A percentile compares a stretch with the other conserved stretches of the same genome.
Conservation (phyloP, 352 stramenopile genomes). For the Globisporangium perplexum region DNA sequence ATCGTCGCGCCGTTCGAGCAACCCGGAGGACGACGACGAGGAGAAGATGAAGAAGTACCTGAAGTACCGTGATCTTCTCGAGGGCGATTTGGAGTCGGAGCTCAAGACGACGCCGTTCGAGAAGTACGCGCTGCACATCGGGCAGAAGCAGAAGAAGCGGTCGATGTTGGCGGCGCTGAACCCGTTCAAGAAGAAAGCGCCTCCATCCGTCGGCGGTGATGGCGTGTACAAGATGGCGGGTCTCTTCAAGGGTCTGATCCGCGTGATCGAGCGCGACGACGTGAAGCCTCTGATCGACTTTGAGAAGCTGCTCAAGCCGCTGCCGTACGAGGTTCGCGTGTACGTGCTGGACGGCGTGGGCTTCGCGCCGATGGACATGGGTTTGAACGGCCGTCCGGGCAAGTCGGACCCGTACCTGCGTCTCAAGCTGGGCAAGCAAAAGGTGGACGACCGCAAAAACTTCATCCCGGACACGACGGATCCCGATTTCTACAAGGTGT, state of each 20-base stretch:
- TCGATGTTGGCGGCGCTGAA: conserved; percentile 61
- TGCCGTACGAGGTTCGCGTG: conserved; percentile 82
- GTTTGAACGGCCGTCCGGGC: conserved; percentile 68
- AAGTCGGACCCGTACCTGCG: conserved; percentile 89
- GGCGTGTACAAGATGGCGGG: conserved; percentile 78
- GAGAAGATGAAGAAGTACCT: conserved; percentile 70
- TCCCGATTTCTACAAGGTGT: conserved; percentile 91
- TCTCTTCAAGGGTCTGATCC: conserved; percentile 90
- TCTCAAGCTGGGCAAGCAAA: conserved; percentile 81
- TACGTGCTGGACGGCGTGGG: conserved; percentile 85
- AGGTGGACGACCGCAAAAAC: conserved; percentile 88
- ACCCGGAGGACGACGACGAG: conserved; percentile 51
- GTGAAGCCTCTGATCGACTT: conserved; percentile 76
- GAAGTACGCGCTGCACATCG: conserved; percentile 82
- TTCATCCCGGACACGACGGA: conserved; percentile 85
- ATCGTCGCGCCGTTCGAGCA: conserved; percentile 46
- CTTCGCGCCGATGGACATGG: conserved; percentile 85
- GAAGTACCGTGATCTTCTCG: conserved; percentile 63
- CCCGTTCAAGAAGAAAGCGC: conserved; percentile 63
- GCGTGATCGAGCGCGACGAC: conserved; percentile 78
- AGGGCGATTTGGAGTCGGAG: conserved; percentile 62
- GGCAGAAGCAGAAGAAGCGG: conserved; percentile 70
- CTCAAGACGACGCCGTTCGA: conserved; percentile 87
- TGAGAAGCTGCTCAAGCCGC: conserved; percentile 52
- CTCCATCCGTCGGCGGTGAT: conserved; percentile 24